Conservation (phyloP, 306 rosid species). For the Fragaria ananassa region DNA sequence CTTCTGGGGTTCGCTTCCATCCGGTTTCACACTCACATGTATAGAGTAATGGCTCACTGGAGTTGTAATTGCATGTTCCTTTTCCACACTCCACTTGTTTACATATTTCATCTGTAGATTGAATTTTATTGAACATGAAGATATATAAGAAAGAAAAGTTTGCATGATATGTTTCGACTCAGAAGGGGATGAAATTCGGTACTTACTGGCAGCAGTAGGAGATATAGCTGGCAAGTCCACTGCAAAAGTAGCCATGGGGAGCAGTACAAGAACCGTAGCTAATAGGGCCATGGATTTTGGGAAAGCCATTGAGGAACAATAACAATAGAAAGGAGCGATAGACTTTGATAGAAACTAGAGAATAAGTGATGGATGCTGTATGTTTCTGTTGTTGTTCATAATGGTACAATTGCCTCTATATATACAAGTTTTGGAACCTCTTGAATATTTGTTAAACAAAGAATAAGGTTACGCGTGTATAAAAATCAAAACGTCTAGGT, state of each 20-base stretch:
- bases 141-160: neutral
- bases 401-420: neutral
- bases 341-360: neutral
- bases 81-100: constrained; percentile 67
- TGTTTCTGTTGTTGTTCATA: constrained; percentile 7
- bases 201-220: constrained; percentile 29
- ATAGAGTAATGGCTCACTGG: constrained; percentile 37
- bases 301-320: constrained; percentile 24
- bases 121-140: neutral
- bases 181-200: neutral
- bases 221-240: neutral
- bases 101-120: constrained; percentile 50
- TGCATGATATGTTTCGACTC: neutral
- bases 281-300: constrained; percentile 26
- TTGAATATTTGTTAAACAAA: constrained; percentile 10
- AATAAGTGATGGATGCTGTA: neutral
- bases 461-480: neutral
- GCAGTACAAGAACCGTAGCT: constrained; percentile 30
- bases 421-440: neutral
- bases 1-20: constrained; percentile 54
- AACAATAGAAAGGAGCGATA: neutral
- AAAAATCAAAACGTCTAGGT: neutral
- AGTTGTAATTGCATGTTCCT: constrained; percentile 45
- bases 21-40: constrained; percentile 59
- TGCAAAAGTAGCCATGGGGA: constrained; percentile 25